Conservation (phyloP, 352 stramenopile genomes). For the Thraustotheca clavata region DNA sequence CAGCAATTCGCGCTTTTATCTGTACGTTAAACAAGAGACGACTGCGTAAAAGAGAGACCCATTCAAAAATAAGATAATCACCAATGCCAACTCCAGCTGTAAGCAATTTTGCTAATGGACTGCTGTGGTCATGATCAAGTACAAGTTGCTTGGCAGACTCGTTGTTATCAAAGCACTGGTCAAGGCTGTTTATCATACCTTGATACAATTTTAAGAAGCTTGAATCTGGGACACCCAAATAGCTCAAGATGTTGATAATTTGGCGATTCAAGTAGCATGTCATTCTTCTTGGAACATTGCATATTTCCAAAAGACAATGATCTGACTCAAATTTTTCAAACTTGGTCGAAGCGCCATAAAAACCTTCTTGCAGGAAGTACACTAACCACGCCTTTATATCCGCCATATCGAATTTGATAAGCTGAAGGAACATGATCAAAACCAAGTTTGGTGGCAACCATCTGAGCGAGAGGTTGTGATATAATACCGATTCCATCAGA, state of each 20-base stretch:
- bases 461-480: neutral
- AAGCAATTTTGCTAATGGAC: neutral
- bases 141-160: conserved; percentile 24
- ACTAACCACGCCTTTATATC: conserved; percentile 10
- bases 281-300: neutral
- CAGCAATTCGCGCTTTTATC: conserved; percentile 58
- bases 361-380: neutral
- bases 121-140: conserved; percentile 12
- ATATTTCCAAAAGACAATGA: neutral
- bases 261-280: conserved; percentile 53
- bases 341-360: conserved; percentile 2
- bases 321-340: conserved; percentile 4
- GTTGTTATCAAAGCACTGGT: conserved; percentile 37
- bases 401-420: conserved; percentile 14
- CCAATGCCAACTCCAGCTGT: neutral
- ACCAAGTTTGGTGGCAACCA: neutral
- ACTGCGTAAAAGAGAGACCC: conserved; percentile 24
- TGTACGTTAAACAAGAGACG: conserved; percentile 45
- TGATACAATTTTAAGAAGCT: conserved; percentile 66
- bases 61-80: conserved; percentile 17
- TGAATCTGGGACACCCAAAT: conserved; percentile 45
- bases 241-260: conserved; percentile 62
- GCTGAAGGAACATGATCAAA: neutral
- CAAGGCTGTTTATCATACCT: conserved; percentile 46
- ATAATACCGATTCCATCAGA: conserved; percentile 15